phyloP scores from a whole-genome alignment of 2,329 filamentous ascomycete genomes.

The Fusarium globosum region DNA sequence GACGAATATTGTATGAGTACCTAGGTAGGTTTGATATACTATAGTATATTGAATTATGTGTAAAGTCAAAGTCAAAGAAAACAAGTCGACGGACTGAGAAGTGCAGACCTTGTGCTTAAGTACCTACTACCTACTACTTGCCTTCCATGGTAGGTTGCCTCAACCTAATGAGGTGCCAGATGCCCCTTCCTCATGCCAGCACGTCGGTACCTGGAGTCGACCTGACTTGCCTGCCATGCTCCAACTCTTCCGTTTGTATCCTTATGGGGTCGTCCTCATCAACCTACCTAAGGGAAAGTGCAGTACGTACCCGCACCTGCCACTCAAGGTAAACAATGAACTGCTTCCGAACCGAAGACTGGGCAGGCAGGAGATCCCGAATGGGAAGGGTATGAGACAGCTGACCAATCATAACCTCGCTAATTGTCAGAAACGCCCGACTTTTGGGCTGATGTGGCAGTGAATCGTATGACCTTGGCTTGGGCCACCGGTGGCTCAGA shows the following conservation, averaged over 20 bases:
- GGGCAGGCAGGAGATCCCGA: constrained; percentile 38
- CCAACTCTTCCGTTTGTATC: constrained; percentile 15
- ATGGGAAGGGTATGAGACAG: not conserved
- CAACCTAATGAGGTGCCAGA: constrained; percentile 7
- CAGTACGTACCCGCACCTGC: not conserved
- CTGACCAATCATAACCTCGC: constrained; percentile 28
- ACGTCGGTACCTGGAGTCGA: constrained; percentile 29
- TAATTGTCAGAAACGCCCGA: constrained; percentile 44
- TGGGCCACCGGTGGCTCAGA: constrained; percentile 12
- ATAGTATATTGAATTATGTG: constrained; percentile 2
- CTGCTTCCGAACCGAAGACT: constrained; percentile 25
- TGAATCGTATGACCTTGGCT: constrained; percentile 44
- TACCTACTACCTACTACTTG: not conserved
- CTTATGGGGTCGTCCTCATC: not conserved
- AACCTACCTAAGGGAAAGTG: not conserved
- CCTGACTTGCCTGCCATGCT: constrained; percentile 8
- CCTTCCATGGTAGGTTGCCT: not conserved
- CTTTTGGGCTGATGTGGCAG: constrained; percentile 46
- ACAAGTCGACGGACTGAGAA: not conserved
- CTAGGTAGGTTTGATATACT: not conserved
- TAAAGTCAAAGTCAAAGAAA: not conserved
- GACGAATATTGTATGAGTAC: not conserved
- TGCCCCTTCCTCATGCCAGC: not conserved
- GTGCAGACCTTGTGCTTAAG: constrained; percentile 25
- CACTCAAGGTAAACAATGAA: constrained; percentile 1